Conservation (phyloP, 441 rosid genomes). For the Gossypium aridum region DNA sequence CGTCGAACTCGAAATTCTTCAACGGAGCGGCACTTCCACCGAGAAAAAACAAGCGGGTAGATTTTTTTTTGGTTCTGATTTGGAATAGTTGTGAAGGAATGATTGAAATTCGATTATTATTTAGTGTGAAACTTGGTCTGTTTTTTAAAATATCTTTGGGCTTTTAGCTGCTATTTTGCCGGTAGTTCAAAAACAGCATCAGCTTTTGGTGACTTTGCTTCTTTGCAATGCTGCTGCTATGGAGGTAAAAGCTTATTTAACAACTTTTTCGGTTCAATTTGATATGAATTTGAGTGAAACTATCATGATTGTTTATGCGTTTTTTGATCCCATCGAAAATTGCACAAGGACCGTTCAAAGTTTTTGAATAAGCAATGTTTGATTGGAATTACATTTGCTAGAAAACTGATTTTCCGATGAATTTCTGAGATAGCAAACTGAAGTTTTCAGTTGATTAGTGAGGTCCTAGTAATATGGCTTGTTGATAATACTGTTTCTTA, state of each 20-base stretch:
- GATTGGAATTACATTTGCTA: not conserved
- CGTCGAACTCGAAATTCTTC: conserved; percentile 86
- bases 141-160: not conserved
- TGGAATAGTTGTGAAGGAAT: not conserved
- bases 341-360: not conserved
- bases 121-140: not conserved
- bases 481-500: not conserved
- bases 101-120: not conserved
- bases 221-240: conserved; percentile 82
- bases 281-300: not conserved
- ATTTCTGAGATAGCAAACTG: not conserved
- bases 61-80: not conserved
- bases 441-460: not conserved
- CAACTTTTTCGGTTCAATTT: not conserved
- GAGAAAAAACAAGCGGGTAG: conserved; percentile 86
- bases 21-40: conserved; percentile 63
- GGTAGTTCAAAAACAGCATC: conserved; percentile 93
- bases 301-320: not conserved
- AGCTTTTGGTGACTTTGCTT: conserved; percentile 86
- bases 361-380: not conserved
- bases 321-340: not conserved
- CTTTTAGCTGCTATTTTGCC: conserved; percentile 68
- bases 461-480: not conserved
- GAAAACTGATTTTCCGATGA: not conserved
- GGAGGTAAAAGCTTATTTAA: conserved; percentile 55